Base-by-base conservation (phyloP, 805 yeast genomes). In the Kuraishia floccosa region DNA sequence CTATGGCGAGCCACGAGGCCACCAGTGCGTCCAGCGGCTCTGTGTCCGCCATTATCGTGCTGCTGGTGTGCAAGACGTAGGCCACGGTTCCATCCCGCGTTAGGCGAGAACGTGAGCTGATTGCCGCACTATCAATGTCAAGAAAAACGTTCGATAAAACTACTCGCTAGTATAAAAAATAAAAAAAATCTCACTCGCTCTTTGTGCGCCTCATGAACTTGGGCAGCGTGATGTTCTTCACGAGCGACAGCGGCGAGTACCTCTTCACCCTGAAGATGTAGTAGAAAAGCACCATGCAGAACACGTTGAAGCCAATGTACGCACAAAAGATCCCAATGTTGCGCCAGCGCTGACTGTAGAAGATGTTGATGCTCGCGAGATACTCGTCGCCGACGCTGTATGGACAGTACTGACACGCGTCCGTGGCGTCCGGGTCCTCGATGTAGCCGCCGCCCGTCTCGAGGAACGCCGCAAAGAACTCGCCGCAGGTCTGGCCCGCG, bases 291-390 rank as follows among this genome's bases (percentile, higher is more conserved):
- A 57, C 48, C 64, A 65, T 60, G 8, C 61, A 66, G 34, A 41
- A 38, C 21, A 65, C 34, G 40, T 76, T 75, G 60, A 76, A 72
- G 24, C 56, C 36, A 32, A 72, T 62, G 54, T 65, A 77, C 26
- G 60, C 75, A 62, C 72, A 68, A 43, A 63, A 61, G 42, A 76
- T 59, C 16, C 85, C 84, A 37, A 76, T 54, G 39, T 77, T 72
- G 54, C 84, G 67, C 84, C 84, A 78, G 25, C 73, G 54, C 35
- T 68, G 44, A 27, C 49, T 34, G 50, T 58, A 74, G n/a, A 52
- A 46, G 30, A 69, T 57, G 36, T 60, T 58, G 30, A 68, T 54
- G 15, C 56, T 51, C 0, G 39, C 34, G 40, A 78, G 55, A 39
- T 58, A 71, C 19, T 63, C 60, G 42, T 70, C 74, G 28, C 72